Base-by-base conservation (phyloP, 1,139 yeast genomes). In the Meyerozyma sp. region DNA sequence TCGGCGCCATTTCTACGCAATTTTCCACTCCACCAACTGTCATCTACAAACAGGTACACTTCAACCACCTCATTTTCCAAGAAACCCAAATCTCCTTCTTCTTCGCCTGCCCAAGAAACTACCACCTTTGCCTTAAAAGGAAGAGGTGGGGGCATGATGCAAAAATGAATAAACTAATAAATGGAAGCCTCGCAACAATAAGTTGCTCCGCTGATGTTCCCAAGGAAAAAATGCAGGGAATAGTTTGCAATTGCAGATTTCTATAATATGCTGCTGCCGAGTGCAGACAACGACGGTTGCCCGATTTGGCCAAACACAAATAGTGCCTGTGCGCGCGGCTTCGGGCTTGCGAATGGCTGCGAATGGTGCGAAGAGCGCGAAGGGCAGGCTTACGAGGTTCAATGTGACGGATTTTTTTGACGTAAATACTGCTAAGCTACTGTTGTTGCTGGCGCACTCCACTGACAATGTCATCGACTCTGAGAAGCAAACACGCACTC, bases 381-480 rank as follows among this genome's bases (percentile, higher is more conserved):
- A 27, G 29, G 29, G 29, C 2, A 27, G 29, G 2, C 3, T 16
- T 11, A 27, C 13, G 11, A 27, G 29, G 13, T 10, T 10, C 13
- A n/a, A 10, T 10, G 6, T 27, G 34, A 13, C 14, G 16, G 32
- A 11, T 8, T 7, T 14, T 3, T 13, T 11, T 13, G 14, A 29
- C 10, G n/a, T 30, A 30, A n/a, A 30, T 34, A 34, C 26, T 7
- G 35, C 23, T 21, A 8, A 3, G 5, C 14, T 34, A 34, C 27
- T 40, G 39, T n/a, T 40, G 32, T 23, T 43, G 51, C 46, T 68
- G 74, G 59, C 96, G 84, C 37, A 90, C 95, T 54, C 98, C 98
- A 63, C 96, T 85, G 41, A 94, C 98, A 55, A 93, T 93, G 63
- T 93, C 98, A 63, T 93, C 99, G 40, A 93, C 98, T 61, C 98